Percentiles rank a stretch among this genome's conserved stretches.
Evolutionary conservation across 1,284 basidiomycete genomes (phyloP).

Genomic region (Cryptococcus wingfieldii): DNA sequence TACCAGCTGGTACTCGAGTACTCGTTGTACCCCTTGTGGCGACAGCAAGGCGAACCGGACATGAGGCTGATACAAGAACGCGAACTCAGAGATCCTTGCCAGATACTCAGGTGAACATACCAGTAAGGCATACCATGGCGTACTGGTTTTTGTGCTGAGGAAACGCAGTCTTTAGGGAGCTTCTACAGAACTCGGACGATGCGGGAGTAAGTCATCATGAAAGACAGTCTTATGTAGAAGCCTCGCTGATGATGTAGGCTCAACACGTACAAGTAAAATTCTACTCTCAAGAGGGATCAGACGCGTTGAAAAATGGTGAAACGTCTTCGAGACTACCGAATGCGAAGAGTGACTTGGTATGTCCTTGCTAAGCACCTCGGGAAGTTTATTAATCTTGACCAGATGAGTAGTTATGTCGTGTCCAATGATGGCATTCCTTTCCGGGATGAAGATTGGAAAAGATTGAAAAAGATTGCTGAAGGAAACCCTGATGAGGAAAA

Average conservation of each 20-base stretch:
- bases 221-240: neutral
- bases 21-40: conserved; percentile 17
- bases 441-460: conserved; percentile 72
- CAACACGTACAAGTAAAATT: conserved; percentile 76
- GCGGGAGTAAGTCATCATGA: conserved; percentile 54
- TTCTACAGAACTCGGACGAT: conserved; percentile 93
- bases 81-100: conserved; percentile 63
- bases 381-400: conserved; percentile 1
- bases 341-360: conserved; percentile 57
- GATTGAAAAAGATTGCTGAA: conserved; percentile 67
- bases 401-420: conserved; percentile 56
- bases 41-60: neutral
- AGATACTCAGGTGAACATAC: conserved; percentile 93
- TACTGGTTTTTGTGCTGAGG: neutral
- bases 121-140: conserved; percentile 46
- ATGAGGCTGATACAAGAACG: neutral
- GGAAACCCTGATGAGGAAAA: conserved; percentile 55
- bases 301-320: conserved; percentile 47
- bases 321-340: conserved; percentile 50
- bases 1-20: neutral
- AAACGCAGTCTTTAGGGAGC: conserved; percentile 72
- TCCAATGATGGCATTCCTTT: conserved; percentile 83
- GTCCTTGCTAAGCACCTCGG: neutral
- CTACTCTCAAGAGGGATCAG: conserved; percentile 60
- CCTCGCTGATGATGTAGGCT: conserved; percentile 49